Base-by-base conservation (phyloP, 176 grass and related monocot species). In the Aegilops tauschii region DNA sequence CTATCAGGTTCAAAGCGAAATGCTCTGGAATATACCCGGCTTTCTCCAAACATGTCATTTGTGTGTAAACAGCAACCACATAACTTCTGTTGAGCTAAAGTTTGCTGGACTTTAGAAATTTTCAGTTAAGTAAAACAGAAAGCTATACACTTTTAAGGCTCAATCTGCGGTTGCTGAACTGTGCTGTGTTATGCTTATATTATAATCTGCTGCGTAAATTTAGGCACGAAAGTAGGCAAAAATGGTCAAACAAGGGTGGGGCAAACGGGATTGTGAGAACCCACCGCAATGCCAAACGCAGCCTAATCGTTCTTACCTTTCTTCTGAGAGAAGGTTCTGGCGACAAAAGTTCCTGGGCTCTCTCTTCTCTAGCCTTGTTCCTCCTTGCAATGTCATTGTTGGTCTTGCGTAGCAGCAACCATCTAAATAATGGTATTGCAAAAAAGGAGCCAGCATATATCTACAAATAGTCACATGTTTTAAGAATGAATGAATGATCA, bases 401-500 rank as follows among this genome's bases (percentile, higher is more conserved):
- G 18, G 79, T 94, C 82, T 77, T 98, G 61, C 86, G 84, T 64
- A 98, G 76, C 37, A 93, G 72, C 82, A 98, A 73, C 92, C 93
- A 99, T 94, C 92, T 90, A 82, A 96, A 87, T 40, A 93, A 86
- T 17, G 97, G 97, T 82, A 99, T 94, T 65, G 89, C 80, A 78
- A 99, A 96, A 88, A 96, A 99, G 45, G 97, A 94, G 58, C 90
- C 94, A 44, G 97, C 97, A 74, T 99, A 99, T 70, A 94, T 84
- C 97, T 99, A 83, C 80, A 92, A 84, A 79, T 40, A 18, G 69
- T 65, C 52, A 67, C 6, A 70, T 80, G 64, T 44, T 76, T 59
- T 59, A 59, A 59, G 56, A 59, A 58, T 52, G 14, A 17, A 52
- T 52, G 49, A 52, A 18, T 59, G 20, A 59, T 59, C 56, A 59